A percentile compares a stretch with the other conserved stretches of the same genome.
These are phyloP conservation scores for Cyanodermella asteris DNA, from an alignment of 2,329 filamentous ascomycete species.

Conservation along the genomic window DNA sequence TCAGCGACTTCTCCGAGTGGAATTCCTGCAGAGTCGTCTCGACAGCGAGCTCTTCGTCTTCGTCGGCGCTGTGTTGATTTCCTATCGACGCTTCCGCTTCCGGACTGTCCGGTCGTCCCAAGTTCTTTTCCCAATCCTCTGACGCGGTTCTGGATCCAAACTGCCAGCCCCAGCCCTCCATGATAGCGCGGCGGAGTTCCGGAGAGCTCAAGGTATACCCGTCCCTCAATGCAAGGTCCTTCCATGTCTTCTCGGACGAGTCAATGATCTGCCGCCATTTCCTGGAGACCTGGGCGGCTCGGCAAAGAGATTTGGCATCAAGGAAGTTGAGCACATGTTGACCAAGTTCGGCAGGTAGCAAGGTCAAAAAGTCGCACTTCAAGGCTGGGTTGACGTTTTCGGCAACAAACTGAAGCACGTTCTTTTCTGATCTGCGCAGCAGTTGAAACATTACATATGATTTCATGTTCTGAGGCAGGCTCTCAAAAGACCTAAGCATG, in stretches of 20 bases:
- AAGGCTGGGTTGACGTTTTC: conserved; percentile 81
- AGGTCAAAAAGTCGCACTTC: conserved; percentile 77
- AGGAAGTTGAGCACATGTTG: conserved; percentile 76
- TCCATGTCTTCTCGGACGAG: conserved; percentile 89
- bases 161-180: conserved; percentile 95
- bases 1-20: conserved; percentile 4
- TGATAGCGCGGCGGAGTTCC: conserved; percentile 67
- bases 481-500: conserved; percentile 77
- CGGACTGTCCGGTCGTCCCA: too few relatives aligned
- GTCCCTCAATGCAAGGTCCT: conserved; percentile 67
- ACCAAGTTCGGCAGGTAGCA: conserved; percentile 67
- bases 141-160: conserved; percentile 42
- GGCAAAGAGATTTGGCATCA: conserved; percentile 66
- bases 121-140: conserved; percentile 58
- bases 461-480: conserved; percentile 78
- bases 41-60: too few relatives aligned
- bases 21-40: conserved; percentile 8
- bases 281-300: conserved; percentile 79
- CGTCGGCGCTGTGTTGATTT: too few relatives aligned
- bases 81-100: too few relatives aligned
- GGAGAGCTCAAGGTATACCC: conserved; percentile 58
- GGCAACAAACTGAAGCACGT: conserved; percentile 73
- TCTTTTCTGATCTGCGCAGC: conserved; percentile 64
- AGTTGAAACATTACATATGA: conserved; percentile 95
- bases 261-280: conserved; percentile 83